phyloP scores from a whole-genome alignment of 2,329 filamentous ascomycete species.

The Talaromyces sp. region DNA sequence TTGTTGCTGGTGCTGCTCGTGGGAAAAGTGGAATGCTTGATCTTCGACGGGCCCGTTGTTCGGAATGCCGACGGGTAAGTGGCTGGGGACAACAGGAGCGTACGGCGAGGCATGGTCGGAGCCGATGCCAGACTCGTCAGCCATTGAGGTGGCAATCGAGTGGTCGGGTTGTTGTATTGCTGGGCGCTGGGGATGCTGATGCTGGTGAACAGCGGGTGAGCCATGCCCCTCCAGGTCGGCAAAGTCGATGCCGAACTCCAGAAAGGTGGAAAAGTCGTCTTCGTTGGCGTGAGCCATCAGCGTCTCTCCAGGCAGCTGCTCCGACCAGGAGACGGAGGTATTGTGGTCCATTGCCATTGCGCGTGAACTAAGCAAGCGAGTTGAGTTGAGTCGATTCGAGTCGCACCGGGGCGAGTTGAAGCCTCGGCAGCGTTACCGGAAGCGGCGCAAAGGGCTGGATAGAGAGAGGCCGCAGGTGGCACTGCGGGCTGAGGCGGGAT shows the following conservation, averaged over 20 bases:
- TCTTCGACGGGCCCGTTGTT: constrained; percentile 18
- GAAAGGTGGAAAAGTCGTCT: constrained; percentile 46
- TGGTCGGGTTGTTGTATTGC: constrained; percentile 26
- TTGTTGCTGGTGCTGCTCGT: constrained; percentile 24
- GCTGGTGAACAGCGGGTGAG: constrained; percentile 21
- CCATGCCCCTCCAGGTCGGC: constrained; percentile 36
- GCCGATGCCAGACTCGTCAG: constrained; percentile 20
- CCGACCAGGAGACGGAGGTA: constrained; percentile 34
- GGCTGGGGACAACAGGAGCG: constrained; percentile 27
- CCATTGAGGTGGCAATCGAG: constrained; percentile 27
- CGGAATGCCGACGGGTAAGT: constrained; percentile 26
- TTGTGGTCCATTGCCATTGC: constrained; percentile 33
- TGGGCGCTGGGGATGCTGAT: constrained; percentile 17
- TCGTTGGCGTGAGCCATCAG: constrained; percentile 35
- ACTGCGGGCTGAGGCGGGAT: constrained; percentile 9
- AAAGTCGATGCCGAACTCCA: constrained; percentile 45
- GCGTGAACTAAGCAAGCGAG: not conserved
- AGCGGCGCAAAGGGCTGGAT: not conserved
- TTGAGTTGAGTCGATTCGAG: not conserved
- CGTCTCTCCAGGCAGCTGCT: constrained; percentile 32
- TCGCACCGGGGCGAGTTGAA: not conserved
- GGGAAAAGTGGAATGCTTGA: constrained; percentile 22
- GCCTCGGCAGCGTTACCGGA: constrained; percentile 2
- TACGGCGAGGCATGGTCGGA: constrained; percentile 22
- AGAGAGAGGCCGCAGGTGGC: constrained; percentile 14